Evolutionary conservation across 2,329 filamentous ascomycete species (phyloP).

Genomic region (Alternaria atra): DNA sequence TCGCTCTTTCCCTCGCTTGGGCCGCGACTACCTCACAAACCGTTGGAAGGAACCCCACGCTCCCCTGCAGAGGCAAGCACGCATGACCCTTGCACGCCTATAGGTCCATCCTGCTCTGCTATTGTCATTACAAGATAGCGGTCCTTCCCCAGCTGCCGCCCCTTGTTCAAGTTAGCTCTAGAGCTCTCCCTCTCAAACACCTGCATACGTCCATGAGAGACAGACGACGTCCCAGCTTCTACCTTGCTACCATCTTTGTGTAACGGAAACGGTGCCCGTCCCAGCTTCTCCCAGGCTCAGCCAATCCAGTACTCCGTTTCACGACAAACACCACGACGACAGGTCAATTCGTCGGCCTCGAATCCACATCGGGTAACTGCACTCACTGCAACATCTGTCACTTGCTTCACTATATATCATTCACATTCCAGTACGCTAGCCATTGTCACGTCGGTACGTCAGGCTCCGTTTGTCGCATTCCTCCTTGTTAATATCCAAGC

Average conservation of each 20-base stretch:
- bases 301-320: constrained; percentile 34
- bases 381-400: constrained; percentile 17
- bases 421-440: constrained; percentile 6
- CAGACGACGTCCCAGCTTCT: constrained; percentile 37
- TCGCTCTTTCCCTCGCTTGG: constrained; percentile 38
- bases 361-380: constrained; percentile 30
- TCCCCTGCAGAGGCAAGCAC: constrained; percentile 38
- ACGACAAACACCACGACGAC: constrained; percentile 29
- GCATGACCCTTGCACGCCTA: constrained; percentile 44
- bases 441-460: constrained; percentile 35
- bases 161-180: constrained; percentile 18
- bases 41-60: constrained; percentile 39
- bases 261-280: constrained; percentile 41
- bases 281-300: constrained; percentile 26
- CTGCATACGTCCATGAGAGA: constrained; percentile 32
- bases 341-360: constrained; percentile 25
- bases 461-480: constrained; percentile 43
- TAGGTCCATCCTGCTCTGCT: constrained; percentile 26
- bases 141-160: constrained; percentile 17
- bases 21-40: constrained; percentile 32
- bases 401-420: constrained; percentile 18
- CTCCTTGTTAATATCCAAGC: constrained; percentile 38
- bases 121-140: constrained; percentile 27
- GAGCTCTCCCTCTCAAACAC: constrained; percentile 13
- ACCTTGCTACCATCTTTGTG: constrained; percentile 25